phyloP scores from a whole-genome alignment of 2,329 filamentous ascomycete species.

The Colletotrichum phormii region DNA sequence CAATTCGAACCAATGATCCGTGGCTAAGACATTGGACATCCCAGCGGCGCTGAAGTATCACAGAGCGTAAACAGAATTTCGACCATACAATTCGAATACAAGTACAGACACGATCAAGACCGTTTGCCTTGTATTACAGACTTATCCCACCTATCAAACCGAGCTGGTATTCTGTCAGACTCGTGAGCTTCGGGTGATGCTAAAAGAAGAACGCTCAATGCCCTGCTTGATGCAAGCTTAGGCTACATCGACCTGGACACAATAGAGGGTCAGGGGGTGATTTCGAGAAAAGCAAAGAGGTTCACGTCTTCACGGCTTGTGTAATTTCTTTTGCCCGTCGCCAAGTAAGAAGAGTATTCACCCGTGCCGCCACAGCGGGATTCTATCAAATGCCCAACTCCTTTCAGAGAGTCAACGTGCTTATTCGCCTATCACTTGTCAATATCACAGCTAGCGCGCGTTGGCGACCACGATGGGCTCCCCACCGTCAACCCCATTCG shows the following conservation, averaged over 20 bases:
- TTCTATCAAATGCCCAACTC: neutral
- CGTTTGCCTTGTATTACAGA: too few relatives aligned
- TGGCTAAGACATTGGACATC: slow-evolving; percentile 2
- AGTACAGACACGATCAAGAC: neutral
- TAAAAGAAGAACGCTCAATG: too few relatives aligned
- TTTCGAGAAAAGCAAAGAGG: neutral
- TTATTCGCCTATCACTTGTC: neutral
- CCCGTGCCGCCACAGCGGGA: neutral
- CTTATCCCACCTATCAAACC: too few relatives aligned
- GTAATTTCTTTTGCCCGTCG: neutral
- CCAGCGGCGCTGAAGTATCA: neutral
- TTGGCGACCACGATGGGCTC: neutral
- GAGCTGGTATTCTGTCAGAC: too few relatives aligned
- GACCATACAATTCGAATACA: neutral
- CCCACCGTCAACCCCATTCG: neutral
- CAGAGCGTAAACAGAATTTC: neutral
- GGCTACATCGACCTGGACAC: neutral
- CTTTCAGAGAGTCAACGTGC: neutral
- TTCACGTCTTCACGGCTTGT: neutral
- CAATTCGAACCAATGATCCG: neutral
- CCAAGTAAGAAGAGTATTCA: neutral
- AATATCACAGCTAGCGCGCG: neutral
- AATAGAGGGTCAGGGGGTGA: too few relatives aligned
- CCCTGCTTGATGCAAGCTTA: too few relatives aligned
- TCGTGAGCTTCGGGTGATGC: too few relatives aligned